Conservation (phyloP, 495 filamentous ascomycete species). For the Aspergillus heteromorphus region DNA sequence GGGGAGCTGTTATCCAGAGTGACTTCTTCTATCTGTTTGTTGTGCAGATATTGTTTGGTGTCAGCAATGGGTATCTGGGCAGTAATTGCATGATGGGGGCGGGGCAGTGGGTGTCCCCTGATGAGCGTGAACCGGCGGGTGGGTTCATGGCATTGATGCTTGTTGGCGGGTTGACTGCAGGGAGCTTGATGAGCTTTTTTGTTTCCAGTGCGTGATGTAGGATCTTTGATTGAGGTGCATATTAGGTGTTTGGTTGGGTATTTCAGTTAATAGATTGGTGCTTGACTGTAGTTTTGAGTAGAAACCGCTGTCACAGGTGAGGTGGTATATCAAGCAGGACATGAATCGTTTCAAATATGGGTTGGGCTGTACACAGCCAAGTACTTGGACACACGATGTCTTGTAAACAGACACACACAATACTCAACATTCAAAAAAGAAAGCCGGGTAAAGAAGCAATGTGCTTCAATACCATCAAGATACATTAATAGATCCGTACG, state of each 20-base stretch:
- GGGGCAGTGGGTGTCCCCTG: constrained; percentile 66
- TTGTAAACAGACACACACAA: no score
- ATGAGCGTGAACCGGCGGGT: constrained; percentile 81
- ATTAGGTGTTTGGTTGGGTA: no score
- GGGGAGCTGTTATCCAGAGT: constrained; percentile 62
- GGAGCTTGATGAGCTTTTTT: constrained; percentile 84
- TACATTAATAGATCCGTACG: not conserved
- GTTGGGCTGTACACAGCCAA: not conserved
- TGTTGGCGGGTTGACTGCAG: constrained; percentile 73
- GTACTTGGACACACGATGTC: no score
- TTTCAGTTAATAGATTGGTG: not conserved
- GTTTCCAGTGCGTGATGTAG: constrained; percentile 42
- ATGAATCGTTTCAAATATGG: no score
- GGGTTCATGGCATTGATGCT: constrained; percentile 91
- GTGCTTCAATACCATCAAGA: not conserved
- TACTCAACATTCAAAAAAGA: not conserved
- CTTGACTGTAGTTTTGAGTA: no score
- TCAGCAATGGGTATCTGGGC: constrained; percentile 80
- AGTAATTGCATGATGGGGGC: constrained; percentile 88
- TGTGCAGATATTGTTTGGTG: constrained; percentile 78
- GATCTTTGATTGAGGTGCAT: not conserved
- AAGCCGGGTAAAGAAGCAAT: not conserved
- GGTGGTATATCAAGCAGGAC: no score
- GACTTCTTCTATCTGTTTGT: constrained; percentile 84
- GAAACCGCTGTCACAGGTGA: no score